Evolutionary conservation across 257 asterid species (phyloP).

Genomic region (Gardenia jasminoides): DNA sequence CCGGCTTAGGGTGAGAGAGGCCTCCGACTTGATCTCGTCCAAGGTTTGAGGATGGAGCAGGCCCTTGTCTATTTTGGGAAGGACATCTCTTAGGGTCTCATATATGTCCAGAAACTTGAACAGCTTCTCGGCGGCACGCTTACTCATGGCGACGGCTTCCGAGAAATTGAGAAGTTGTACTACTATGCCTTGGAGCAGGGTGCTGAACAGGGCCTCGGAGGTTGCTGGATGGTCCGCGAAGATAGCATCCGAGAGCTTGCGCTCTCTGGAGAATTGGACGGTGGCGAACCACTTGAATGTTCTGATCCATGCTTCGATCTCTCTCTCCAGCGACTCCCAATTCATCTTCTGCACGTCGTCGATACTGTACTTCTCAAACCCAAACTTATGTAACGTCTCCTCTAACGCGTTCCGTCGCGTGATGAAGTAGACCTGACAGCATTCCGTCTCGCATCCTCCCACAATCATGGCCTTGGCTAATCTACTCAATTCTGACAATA

Average conservation of each 20-base stretch:
- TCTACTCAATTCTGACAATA: slow-evolving; percentile 28
- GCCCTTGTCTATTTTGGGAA: slow-evolving; percentile 22
- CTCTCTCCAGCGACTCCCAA: slow-evolving; percentile 74
- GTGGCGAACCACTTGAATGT: slow-evolving; percentile 44
- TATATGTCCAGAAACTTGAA: slow-evolving; percentile 74
- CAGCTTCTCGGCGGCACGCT: slow-evolving; percentile 74
- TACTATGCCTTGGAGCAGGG: slow-evolving; percentile 34
- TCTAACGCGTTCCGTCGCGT: slow-evolving; percentile 63
- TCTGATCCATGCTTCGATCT: slow-evolving; percentile 59
- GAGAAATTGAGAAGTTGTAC: slow-evolving; percentile 66
- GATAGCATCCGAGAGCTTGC: slow-evolving; percentile 44
- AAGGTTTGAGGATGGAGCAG: slow-evolving; percentile 30
- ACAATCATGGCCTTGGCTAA: slow-evolving; percentile 47
- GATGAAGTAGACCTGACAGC: slow-evolving; percentile 53
- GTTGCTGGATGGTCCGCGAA: slow-evolving; percentile 40
- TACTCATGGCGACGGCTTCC: slow-evolving; percentile 58
- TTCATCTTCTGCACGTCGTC: slow-evolving; percentile 78
- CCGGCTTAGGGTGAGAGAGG: slow-evolving; percentile 45
- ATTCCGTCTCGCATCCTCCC: slow-evolving; percentile 70
- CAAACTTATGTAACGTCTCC: slow-evolving; percentile 47
- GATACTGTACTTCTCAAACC: slow-evolving; percentile 65
- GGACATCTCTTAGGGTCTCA: slow-evolving; percentile 54
- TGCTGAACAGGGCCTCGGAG: slow-evolving; percentile 35
- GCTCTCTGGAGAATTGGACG: slow-evolving; percentile 39
- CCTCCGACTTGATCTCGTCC: slow-evolving; percentile 53